Conservation (phyloP, 768 basidiomycete species). For the Mycena albidolilacea region DNA sequence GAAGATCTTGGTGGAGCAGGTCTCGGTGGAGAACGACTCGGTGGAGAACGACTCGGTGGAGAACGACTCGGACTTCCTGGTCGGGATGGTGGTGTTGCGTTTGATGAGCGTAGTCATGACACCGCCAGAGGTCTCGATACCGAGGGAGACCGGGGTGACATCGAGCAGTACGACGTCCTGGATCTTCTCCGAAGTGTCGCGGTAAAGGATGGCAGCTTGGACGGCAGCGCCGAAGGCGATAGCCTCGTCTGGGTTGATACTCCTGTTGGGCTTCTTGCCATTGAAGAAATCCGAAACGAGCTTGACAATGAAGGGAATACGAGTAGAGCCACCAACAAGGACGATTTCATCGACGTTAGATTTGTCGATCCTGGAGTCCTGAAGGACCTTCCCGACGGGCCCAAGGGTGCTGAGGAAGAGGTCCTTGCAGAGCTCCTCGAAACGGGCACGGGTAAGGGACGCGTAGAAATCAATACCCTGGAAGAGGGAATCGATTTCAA, state of each 20-base stretch:
- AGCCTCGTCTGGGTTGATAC: constrained; percentile 36
- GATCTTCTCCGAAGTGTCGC: constrained; percentile 67
- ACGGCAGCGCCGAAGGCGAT: constrained; percentile 71
- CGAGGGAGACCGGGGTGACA: constrained; percentile 49
- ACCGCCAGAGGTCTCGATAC: constrained; percentile 58
- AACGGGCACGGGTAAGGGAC: constrained; percentile 21
- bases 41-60: constrained; percentile 51
- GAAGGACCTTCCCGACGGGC: constrained; percentile 28
- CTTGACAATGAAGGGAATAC: constrained; percentile 25
- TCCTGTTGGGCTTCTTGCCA: constrained; percentile 14
- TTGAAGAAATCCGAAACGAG: constrained; percentile 23
- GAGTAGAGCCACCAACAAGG: constrained; percentile 25
- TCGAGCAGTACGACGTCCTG: constrained; percentile 54
- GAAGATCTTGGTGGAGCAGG: constrained; percentile 42
- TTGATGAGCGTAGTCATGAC: constrained; percentile 26
- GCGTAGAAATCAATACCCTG: constrained; percentile 25
- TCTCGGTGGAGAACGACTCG: constrained; percentile 60
- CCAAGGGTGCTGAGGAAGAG: constrained; percentile 24
- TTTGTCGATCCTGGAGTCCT: constrained; percentile 21
- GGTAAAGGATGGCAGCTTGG: constrained; percentile 48
- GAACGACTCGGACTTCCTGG: constrained; percentile 85
- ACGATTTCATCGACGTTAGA: constrained; percentile 16
- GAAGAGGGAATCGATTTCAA: constrained; percentile 26
- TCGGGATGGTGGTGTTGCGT: constrained; percentile 48
- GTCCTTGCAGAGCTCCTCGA: constrained; percentile 26